Percentiles rank a stretch among this genome's conserved stretches.
phyloP scores from a whole-genome alignment of 1,139 yeast genomes.

The Kluyveromyces sp. region DNA sequence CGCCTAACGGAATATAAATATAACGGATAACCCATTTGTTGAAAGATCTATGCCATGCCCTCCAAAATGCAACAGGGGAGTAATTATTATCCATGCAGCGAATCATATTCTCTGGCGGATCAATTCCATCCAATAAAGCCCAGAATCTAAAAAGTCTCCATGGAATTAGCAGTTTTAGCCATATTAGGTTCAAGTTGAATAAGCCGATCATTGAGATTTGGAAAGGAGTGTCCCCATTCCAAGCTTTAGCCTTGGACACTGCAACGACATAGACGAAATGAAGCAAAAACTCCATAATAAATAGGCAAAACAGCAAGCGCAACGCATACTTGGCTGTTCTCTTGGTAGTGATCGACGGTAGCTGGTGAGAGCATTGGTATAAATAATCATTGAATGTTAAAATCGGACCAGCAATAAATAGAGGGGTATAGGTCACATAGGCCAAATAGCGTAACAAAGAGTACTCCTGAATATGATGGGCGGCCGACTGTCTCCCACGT shows the following conservation, averaged over 20 bases:
- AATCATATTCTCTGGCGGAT: constrained; percentile 97
- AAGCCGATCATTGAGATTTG: constrained; percentile 92
- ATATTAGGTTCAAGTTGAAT: constrained; percentile 80
- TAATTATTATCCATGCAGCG: constrained; percentile 93
- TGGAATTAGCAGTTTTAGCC: constrained; percentile 88
- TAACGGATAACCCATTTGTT: constrained; percentile 84
- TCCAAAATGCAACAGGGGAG: constrained; percentile 91
- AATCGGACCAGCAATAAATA: constrained; percentile 93
- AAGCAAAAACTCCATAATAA: constrained; percentile 81
- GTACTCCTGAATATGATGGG: constrained; percentile 55
- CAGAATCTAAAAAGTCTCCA: constrained; percentile 95
- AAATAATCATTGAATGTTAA: constrained; percentile 86
- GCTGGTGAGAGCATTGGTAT: constrained; percentile 48
- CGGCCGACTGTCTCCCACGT: constrained; percentile 59
- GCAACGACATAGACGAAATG: constrained; percentile 93
- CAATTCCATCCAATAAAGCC: constrained; percentile 85
- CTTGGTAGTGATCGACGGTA: constrained; percentile 47
- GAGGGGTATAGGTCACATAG: constrained; percentile 76
- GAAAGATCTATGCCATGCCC: constrained; percentile 96
- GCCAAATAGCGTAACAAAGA: constrained; percentile 58
- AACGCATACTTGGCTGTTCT: constrained; percentile 57
- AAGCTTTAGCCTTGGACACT: constrained; percentile 75
- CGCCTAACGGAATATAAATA: constrained; percentile 85
- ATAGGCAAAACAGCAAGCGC: constrained; percentile 62
- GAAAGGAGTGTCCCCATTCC: constrained; percentile 86